phyloP scores from a whole-genome alignment of 805 yeast genomes.

The Candida germanica region DNA sequence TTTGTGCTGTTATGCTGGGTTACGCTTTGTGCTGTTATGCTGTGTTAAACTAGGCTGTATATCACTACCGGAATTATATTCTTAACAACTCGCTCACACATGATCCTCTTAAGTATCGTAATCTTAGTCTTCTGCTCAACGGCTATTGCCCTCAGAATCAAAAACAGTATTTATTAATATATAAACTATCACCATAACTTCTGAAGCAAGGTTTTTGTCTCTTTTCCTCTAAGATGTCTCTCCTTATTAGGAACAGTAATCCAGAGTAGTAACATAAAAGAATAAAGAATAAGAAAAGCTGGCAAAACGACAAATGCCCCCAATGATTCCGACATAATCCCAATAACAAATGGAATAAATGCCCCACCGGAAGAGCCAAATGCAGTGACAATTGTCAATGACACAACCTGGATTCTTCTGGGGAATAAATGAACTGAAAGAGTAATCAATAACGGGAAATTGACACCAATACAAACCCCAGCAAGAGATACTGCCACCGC shows the following conservation, averaged over 20 bases:
- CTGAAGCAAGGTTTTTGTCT: slow-evolving; percentile 11
- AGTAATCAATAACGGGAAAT: slow-evolving; percentile 53
- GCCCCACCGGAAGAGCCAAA: slow-evolving; percentile 62
- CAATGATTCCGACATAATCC: slow-evolving; percentile 42
- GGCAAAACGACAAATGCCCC: slow-evolving; percentile 54
- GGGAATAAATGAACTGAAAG: slow-evolving; percentile 43
- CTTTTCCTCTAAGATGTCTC: slow-evolving; percentile 8
- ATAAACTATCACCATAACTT: slow-evolving; percentile 11
- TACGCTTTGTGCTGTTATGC: no score
- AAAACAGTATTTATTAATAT: not conserved
- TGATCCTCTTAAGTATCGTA: not conserved
- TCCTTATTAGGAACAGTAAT: slow-evolving; percentile 16
- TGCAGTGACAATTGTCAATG: slow-evolving; percentile 50
- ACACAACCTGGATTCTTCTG: slow-evolving; percentile 48
- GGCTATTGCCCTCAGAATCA: not conserved
- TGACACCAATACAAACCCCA: slow-evolving; percentile 67
- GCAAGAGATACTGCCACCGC: slow-evolving; percentile 47
- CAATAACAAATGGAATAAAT: slow-evolving; percentile 50
- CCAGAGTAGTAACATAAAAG: slow-evolving; percentile 26
- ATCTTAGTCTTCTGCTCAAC: not conserved
- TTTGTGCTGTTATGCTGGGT: no score
- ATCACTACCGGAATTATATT: no score
- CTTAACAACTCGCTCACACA: no score
- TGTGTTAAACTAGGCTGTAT: no score
- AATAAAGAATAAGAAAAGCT: slow-evolving; percentile 36